These are phyloP conservation scores for Corylus americana DNA, from an alignment of 306 rosid genomes.

Conservation along the genomic window DNA sequence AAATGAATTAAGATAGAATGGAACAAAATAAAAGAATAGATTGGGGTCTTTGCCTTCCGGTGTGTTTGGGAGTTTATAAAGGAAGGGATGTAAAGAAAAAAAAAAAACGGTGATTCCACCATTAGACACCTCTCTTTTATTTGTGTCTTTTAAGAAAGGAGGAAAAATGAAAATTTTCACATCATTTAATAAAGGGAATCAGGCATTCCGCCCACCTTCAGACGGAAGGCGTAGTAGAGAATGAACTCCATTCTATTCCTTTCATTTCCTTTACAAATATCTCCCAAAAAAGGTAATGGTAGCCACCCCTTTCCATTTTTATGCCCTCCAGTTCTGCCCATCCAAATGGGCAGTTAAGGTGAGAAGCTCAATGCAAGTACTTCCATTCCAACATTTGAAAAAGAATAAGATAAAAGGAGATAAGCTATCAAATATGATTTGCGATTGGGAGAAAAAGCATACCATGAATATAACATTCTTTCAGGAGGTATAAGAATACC, in stretches of 20 bases:
- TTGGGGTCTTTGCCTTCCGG: background rate
- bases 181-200: background rate
- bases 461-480: slow-evolving; percentile 79
- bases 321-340: background rate
- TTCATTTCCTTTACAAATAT: background rate
- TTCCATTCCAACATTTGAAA: background rate
- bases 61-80: background rate
- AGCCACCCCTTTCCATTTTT: background rate
- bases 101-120: background rate
- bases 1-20: background rate
- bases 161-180: background rate
- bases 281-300: background rate
- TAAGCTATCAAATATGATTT: background rate
- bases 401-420: background rate
- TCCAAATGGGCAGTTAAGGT: background rate
- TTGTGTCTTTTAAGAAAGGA: background rate
- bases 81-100: background rate
- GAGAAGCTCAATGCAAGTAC: slow-evolving; percentile 4
- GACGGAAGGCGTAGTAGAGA: background rate
- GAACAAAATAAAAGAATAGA: background rate
- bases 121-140: background rate
- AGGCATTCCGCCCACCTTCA: background rate
- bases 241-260: background rate
- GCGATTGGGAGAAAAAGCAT: slow-evolving; percentile 31
- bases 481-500: slow-evolving; percentile 77